These are phyloP conservation scores for Mucor circinelloides DNA, from an alignment of 371 early-diverging fungal genomes.

Conservation along the genomic window DNA sequence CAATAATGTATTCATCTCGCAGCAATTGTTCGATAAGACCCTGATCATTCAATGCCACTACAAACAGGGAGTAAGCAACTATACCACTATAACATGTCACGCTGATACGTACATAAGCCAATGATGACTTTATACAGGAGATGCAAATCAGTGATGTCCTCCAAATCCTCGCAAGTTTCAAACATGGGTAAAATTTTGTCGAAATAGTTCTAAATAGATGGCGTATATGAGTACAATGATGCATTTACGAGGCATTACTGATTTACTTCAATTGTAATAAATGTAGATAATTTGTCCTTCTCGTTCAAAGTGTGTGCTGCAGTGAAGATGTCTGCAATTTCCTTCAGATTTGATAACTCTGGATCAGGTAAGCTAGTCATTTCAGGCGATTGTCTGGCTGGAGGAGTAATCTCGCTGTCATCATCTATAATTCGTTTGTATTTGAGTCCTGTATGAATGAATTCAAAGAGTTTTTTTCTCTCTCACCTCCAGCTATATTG, in stretches of 20 bases:
- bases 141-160: slow-evolving; percentile 72
- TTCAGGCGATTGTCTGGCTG: slow-evolving; percentile 4
- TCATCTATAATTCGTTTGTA: not conserved
- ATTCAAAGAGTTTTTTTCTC: not conserved
- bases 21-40: slow-evolving; percentile 72
- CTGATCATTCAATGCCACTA: slow-evolving; percentile 47
- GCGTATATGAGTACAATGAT: not conserved
- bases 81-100: not conserved
- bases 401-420: slow-evolving; percentile 1
- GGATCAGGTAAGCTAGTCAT: slow-evolving; percentile 57
- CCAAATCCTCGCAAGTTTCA: slow-evolving; percentile 84
- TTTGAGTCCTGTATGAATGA: not conserved
- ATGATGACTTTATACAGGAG: slow-evolving; percentile 71
- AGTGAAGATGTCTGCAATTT: slow-evolving; percentile 58
- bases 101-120: slow-evolving; percentile 63
- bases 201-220: slow-evolving; percentile 60
- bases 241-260: not conserved
- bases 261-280: slow-evolving; percentile 52
- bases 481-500: slow-evolving; percentile 5
- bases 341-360: slow-evolving; percentile 62
- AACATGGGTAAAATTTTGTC: slow-evolving; percentile 72
- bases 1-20: slow-evolving; percentile 69
- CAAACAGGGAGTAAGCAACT: not conserved
- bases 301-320: slow-evolving; percentile 48
- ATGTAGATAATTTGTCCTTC: slow-evolving; percentile 53